Base-by-base conservation (phyloP, 805 yeast genomes). In the Lipomyces sp. region DNA sequence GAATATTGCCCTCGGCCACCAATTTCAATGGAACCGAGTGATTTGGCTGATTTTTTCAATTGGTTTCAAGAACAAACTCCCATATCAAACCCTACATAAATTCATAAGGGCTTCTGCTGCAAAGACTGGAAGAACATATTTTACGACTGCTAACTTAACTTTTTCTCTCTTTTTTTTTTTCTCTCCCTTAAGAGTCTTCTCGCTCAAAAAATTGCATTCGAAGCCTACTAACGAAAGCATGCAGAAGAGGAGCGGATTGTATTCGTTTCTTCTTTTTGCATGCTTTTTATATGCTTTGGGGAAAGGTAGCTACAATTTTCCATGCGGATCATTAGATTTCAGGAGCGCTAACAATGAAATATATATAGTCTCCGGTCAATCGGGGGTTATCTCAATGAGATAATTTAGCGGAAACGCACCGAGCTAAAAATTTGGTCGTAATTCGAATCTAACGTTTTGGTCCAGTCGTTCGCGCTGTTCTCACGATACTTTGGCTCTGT, bases 151-250 rank as follows among this genome's bases (percentile, higher is more conserved):
- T 3, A 42, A 15, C 24, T 42, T 11, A 24, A 24, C 24, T 24
- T 24, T 24, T 24, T 24, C 24, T 15, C 48, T n/a, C 0, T 3
- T 42, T 42, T 42, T 42, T 42, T n/a, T 42, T 64, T 35, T 24
- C 18, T 35, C 34, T 58, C 35, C 18, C 34, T 53, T 4, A 42
- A 59, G 54, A 65, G 51, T 53, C 69, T 57, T 51, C 63, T 65
- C 69, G 67, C 71, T 37, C 71, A 64, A 75, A 74, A 65, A 75
- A 75, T 75, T 76, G 77, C 76, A 69, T 63, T 74, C 78, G 73
- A 76, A 76, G 78, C 77, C 56, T 71, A 71, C 76, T 62, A 55
- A 69, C 72, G 72, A 69, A 55, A 53, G 50, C 34, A 15, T 33
- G 53, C 33, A 35, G 13, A 4, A 33, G 29, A 7, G 3, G 42